Evolutionary conservation across 2,329 filamentous ascomycete species (phyloP).

Genomic region (Fusarium virguliforme): DNA sequence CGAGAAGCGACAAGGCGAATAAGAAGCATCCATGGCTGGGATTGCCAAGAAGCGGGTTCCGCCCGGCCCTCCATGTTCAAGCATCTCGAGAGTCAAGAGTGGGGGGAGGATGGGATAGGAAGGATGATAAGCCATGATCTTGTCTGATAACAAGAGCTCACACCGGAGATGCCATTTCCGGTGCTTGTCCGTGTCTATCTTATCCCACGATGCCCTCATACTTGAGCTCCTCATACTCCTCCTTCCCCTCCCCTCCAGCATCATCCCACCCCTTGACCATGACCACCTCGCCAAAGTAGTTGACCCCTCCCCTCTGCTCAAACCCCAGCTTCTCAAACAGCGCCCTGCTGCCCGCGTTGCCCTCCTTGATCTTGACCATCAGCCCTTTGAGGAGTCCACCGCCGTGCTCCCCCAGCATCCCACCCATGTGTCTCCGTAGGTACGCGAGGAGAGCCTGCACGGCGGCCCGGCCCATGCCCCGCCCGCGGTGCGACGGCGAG

Average conservation of each 20-base stretch:
- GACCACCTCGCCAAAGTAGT: conserved; percentile 75
- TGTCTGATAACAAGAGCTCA: conserved; percentile 2
- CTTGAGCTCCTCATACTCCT: conserved; percentile 46
- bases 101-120: background rate
- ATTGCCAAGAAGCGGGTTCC: conserved; percentile 3
- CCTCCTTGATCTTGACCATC: conserved; percentile 73
- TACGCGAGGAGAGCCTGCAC: conserved; percentile 81
- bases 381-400: conserved; percentile 54
- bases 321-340: conserved; percentile 71
- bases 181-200: background rate
- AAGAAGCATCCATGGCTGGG: background rate
- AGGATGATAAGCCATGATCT: conserved; percentile 9
- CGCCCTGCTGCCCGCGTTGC: conserved; percentile 67
- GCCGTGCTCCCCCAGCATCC: conserved; percentile 68
- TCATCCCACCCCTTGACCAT: conserved; percentile 61
- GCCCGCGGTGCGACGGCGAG: conserved; percentile 67
- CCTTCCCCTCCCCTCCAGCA: conserved; percentile 30
- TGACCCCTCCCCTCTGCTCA: conserved; percentile 65
- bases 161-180: conserved; percentile 2
- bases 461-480: conserved; percentile 76
- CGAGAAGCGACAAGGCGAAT: conserved; percentile 3
- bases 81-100: no score
- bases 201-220: conserved; percentile 33
- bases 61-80: no score
- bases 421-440: conserved; percentile 67